Percentiles rank a stretch among this genome's conserved stretches.
Conservation (phyloP, 2,329 filamentous ascomycete genomes). For the Curvularia sp. region DNA sequence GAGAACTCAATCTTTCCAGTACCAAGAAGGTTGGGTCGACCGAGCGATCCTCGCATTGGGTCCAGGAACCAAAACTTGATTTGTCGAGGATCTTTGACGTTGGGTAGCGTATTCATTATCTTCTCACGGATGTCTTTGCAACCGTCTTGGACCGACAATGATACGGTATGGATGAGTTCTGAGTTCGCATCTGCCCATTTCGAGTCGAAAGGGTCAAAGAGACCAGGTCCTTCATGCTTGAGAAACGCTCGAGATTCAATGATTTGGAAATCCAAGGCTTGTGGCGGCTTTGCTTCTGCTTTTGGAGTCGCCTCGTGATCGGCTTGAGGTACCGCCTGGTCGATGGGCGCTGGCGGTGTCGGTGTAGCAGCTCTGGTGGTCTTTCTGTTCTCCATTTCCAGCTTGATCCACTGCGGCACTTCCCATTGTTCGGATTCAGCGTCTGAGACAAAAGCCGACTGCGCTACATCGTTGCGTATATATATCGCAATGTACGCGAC, state of each 20-base stretch:
- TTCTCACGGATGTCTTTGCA: constrained; percentile 42
- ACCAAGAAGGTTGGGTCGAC: constrained; percentile 39
- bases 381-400: constrained; percentile 39
- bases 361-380: constrained; percentile 20
- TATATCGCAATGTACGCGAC: constrained; percentile 65
- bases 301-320: constrained; percentile 13
- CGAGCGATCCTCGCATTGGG: constrained; percentile 36
- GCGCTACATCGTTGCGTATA: constrained; percentile 58
- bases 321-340: constrained; percentile 9
- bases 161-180: constrained; percentile 28
- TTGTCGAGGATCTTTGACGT: constrained; percentile 48
- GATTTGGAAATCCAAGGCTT: constrained; percentile 39
- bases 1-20: constrained; percentile 46
- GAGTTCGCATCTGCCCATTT: constrained; percentile 28
- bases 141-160: constrained; percentile 33
- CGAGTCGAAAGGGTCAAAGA: constrained; percentile 44
- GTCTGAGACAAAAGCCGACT: constrained; percentile 49
- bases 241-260: constrained; percentile 45
- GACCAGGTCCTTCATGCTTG: constrained; percentile 48
- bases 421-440: constrained; percentile 57
- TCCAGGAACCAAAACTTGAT: constrained; percentile 52
- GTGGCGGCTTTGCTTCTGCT: constrained; percentile 7
- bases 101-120: constrained; percentile 34
- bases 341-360: constrained; percentile 18
- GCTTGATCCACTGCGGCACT: constrained; percentile 50